Percentiles rank a stretch among this genome's conserved stretches.
These are phyloP conservation scores for Naegleria fowleri DNA, from an alignment of 208 protist species.

Conservation along the genomic window DNA sequence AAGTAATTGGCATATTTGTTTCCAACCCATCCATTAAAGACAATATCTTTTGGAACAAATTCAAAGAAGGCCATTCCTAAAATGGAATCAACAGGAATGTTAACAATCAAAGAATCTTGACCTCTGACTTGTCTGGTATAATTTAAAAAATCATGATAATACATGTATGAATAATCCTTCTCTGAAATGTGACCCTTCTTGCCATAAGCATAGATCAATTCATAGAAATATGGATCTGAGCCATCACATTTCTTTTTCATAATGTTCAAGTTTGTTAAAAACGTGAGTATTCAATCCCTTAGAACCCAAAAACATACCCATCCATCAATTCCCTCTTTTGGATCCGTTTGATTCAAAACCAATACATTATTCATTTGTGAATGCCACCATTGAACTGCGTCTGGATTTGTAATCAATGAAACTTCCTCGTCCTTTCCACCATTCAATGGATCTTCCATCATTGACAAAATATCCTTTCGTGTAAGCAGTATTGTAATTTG, in stretches of 20 bases:
- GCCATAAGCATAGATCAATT: not conserved
- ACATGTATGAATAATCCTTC: not conserved
- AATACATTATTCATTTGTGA: not conserved
- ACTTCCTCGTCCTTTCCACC: not conserved
- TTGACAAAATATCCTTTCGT: not conserved
- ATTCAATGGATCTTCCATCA: not conserved
- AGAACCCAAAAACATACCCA: not conserved
- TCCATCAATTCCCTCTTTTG: not conserved
- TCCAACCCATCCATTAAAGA: constrained; percentile 39
- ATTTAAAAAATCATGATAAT: not conserved
- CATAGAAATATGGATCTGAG: not conserved
- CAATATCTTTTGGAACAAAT: constrained; percentile 33
- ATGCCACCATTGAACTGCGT: not conserved
- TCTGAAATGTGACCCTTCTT: not conserved
- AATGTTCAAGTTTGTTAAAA: not conserved
- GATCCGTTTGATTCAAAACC: not conserved
- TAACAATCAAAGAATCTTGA: not conserved
- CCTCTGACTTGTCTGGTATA: not conserved
- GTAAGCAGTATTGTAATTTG: not conserved
- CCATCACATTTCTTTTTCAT: not conserved
- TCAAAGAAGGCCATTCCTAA: not conserved
- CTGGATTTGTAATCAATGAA: not conserved
- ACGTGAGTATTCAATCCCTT: too few relatives aligned
- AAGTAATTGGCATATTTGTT: constrained; percentile 7
- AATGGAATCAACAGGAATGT: not conserved